A percentile compares a stretch with the other conserved stretches of the same genome.
Conservation (phyloP, 371 early-diverging fungal species). For the Mucor velutinosus region DNA sequence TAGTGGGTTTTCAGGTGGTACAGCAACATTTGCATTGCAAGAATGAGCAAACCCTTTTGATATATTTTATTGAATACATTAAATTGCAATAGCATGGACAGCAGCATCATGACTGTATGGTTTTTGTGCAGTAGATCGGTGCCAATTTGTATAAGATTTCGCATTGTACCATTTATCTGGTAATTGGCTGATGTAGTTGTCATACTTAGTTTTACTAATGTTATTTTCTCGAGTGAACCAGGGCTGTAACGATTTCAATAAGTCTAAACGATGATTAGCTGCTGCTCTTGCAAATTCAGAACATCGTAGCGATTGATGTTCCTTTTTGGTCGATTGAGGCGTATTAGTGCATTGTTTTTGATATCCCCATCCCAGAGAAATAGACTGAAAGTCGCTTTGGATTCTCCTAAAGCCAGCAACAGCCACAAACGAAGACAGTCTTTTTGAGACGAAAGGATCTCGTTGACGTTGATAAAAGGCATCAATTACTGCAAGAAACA, state of each 20-base stretch:
- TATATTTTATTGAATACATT: not conserved
- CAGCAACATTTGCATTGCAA: not conserved
- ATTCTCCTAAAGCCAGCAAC: slow-evolving; percentile 41
- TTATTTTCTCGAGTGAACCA: slow-evolving; percentile 23
- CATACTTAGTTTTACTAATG: slow-evolving; percentile 11
- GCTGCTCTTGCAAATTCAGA: slow-evolving; percentile 29
- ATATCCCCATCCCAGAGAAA: slow-evolving; percentile 44
- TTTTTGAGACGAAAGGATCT: slow-evolving; percentile 16
- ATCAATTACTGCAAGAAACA: not conserved
- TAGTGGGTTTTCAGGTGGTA: not conserved
- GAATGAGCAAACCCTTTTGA: not conserved
- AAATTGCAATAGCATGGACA: not conserved
- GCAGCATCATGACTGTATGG: slow-evolving; percentile 8
- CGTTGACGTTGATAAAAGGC: slow-evolving; percentile 1
- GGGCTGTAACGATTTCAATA: slow-evolving; percentile 31
- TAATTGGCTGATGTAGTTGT: slow-evolving; percentile 17
- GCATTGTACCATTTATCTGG: slow-evolving; percentile 28
- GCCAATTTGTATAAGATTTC: slow-evolving; percentile 42
- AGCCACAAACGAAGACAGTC: slow-evolving; percentile 35
- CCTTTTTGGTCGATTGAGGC: not conserved
- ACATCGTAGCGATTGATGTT: not conserved
- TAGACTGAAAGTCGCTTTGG: slow-evolving; percentile 43
- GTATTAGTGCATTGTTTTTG: not conserved
- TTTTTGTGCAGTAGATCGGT: slow-evolving; percentile 40
- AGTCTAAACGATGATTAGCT: slow-evolving; percentile 31